phyloP scores from a whole-genome alignment of 768 basidiomycete genomes.

The Gloeophyllum trabeum region DNA sequence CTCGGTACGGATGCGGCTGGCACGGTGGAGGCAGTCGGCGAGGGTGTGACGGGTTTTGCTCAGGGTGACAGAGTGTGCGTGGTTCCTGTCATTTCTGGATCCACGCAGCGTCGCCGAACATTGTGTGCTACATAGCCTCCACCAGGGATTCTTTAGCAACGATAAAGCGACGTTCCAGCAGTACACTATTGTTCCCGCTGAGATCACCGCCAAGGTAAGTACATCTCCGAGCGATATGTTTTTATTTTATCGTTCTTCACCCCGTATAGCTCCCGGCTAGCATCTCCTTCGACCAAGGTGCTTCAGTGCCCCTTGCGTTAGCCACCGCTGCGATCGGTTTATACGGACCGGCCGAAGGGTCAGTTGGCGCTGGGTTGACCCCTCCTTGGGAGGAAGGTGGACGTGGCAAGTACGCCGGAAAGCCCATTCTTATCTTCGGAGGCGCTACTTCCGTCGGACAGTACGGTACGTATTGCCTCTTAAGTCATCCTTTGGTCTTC shows the following conservation, averaged over 20 bases:
- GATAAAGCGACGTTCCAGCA: constrained; percentile 9
- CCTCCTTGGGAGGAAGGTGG: constrained; percentile 16
- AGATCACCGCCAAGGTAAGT: constrained; percentile 7
- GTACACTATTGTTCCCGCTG: constrained; percentile 10
- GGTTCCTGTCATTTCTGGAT: not conserved
- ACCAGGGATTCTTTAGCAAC: constrained; percentile 3
- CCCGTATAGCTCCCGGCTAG: constrained; percentile 22
- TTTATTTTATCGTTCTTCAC: not conserved
- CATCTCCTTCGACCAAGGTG: constrained; percentile 26
- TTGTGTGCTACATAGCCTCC: not conserved
- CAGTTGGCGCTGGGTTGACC: constrained; percentile 13
- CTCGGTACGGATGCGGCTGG: constrained; percentile 29
- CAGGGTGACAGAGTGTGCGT: constrained; percentile 27
- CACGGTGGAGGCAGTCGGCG: constrained; percentile 24
- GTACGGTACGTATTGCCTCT: constrained; percentile 11
- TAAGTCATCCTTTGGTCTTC: not conserved
- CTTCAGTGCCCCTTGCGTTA: constrained; percentile 27
- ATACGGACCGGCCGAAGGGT: constrained; percentile 15
- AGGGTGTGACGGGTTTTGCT: constrained; percentile 23
- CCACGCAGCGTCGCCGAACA: too few species aligned
- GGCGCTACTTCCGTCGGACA: constrained; percentile 18
- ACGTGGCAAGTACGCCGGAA: constrained; percentile 17
- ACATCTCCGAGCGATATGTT: not conserved
- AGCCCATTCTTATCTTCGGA: constrained; percentile 19
- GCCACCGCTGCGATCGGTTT: constrained; percentile 25